phyloP scores from a whole-genome alignment of 2,329 filamentous ascomycete species.

The Aureobasidium sp. region DNA sequence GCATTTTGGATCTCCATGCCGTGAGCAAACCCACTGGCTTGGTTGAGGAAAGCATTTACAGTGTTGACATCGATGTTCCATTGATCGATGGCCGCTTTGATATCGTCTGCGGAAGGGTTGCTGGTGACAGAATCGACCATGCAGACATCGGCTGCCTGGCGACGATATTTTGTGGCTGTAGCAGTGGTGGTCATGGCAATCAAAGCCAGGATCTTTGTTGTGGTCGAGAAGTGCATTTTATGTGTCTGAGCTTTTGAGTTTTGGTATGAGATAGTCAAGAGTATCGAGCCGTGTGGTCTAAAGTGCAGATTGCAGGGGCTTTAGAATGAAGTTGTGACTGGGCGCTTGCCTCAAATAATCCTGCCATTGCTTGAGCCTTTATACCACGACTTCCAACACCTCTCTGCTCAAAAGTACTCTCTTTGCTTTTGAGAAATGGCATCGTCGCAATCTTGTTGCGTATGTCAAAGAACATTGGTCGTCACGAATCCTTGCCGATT shows the following conservation, averaged over 20 bases:
- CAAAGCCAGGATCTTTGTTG: conserved; percentile 8
- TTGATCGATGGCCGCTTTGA: conserved; percentile 18
- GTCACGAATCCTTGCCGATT: background rate
- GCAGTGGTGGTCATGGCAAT: background rate
- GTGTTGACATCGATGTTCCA: conserved; percentile 43
- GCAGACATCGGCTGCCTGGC: conserved; percentile 15
- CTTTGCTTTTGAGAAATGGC: too few species aligned
- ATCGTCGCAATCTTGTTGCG: background rate
- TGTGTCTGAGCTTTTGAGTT: background rate
- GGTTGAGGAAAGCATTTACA: conserved; percentile 48
- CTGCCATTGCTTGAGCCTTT: background rate
- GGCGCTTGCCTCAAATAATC: background rate
- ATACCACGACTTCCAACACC: background rate
- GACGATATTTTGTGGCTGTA: background rate
- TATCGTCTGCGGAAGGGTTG: conserved; percentile 8
- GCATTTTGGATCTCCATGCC: conserved; percentile 21
- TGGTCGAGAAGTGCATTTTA: conserved; percentile 4
- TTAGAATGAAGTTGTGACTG: background rate
- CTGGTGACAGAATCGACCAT: conserved; percentile 18
- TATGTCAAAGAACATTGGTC: background rate
- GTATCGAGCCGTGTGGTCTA: background rate
- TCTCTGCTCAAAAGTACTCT: too few species aligned
- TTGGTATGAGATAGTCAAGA: background rate
- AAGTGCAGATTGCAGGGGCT: background rate
- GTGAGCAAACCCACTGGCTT: conserved; percentile 45